Base-by-base conservation (phyloP, 371 early-diverging fungal genomes). In the Mucor mucedo region DNA sequence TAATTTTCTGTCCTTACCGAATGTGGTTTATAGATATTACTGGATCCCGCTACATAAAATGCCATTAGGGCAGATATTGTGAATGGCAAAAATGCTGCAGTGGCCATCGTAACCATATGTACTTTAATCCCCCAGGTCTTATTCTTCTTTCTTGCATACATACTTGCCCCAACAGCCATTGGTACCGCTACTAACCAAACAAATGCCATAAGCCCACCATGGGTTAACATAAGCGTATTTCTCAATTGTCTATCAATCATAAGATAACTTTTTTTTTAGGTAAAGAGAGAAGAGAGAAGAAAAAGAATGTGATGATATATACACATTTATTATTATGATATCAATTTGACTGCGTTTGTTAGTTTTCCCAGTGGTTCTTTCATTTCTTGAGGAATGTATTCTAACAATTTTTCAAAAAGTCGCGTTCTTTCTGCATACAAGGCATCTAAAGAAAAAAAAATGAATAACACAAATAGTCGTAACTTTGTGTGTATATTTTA, bases 371-470 rank as follows among this genome's bases (percentile, higher is more conserved):
- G 78, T 8, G 95, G 95, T 62, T 94, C 92, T 65, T 90, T 87
- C 91, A 93, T 90, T 38, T 79, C 73, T 33, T 88, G 82, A 7
- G 95, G 93, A 77, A 95, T 91, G 69, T 81, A 93, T 27, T 78
- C 82, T 32, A 93, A 73, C 35, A 95, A 71, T 14, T 65, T 75
- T 41, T 93, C 90, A 71, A 87, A 94, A 41, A 95, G 61, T 52
- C 82, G 76, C 0, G 82, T 88, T 14, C 95, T 84, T 16, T 82
- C 72, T 14, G 67, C 65, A 61, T 76, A 83, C 29, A 76, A 62
- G 13, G 60, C 62, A 33, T 70, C 70, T 62, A 54, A 56, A 45
- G 49, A 39, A 63, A 21, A 50, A 29, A 33, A 16, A 41, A 63
- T 16, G 33, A 40, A 29, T 30, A 27, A 4, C 13, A 21, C 21